Conservation (phyloP, 2,329 filamentous ascomycete genomes). For the Akanthomyces dipterigenus region DNA sequence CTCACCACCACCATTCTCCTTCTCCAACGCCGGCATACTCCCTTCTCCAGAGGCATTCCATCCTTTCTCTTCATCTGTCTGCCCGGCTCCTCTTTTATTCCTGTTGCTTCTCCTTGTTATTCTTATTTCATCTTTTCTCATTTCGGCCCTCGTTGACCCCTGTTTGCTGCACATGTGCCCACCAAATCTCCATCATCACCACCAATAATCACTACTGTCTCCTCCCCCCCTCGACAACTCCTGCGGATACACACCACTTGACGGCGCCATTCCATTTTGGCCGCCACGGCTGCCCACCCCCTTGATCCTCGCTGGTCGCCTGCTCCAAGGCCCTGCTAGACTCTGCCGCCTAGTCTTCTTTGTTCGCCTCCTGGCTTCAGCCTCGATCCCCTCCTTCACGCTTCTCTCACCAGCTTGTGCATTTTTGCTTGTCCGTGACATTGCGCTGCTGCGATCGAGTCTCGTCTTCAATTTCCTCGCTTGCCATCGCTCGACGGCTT, state of each 20-base stretch:
- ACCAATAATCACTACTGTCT: conserved; percentile 7
- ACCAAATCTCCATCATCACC: conserved; percentile 8
- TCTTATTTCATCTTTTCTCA: background rate
- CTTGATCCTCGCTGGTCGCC: background rate
- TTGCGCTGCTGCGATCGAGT: conserved; percentile 11
- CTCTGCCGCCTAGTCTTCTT: conserved; percentile 5
- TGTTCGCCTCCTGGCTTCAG: conserved; percentile 8
- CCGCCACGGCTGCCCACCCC: background rate
- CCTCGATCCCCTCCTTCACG: conserved; percentile 10
- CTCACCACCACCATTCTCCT: background rate
- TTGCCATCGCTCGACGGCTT: background rate
- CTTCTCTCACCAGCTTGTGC: conserved; percentile 9
- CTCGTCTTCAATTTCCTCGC: background rate
- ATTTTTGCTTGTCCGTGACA: background rate
- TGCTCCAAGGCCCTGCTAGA: background rate
- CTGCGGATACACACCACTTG: conserved; percentile 6
- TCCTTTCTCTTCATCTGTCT: conserved; percentile 4
- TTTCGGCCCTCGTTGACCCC: conserved; percentile 1
- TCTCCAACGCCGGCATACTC: background rate
- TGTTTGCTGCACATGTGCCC: background rate
- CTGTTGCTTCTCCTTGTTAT: background rate
- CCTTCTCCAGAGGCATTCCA: background rate
- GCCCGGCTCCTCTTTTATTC: background rate
- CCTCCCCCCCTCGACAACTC: background rate
- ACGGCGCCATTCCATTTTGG: background rate